Evolutionary conservation across 257 asterid genomes (phyloP), one percentile per base, ranked within the genome.

Genomic region (Lithospermum erythrorhizon): DNA sequence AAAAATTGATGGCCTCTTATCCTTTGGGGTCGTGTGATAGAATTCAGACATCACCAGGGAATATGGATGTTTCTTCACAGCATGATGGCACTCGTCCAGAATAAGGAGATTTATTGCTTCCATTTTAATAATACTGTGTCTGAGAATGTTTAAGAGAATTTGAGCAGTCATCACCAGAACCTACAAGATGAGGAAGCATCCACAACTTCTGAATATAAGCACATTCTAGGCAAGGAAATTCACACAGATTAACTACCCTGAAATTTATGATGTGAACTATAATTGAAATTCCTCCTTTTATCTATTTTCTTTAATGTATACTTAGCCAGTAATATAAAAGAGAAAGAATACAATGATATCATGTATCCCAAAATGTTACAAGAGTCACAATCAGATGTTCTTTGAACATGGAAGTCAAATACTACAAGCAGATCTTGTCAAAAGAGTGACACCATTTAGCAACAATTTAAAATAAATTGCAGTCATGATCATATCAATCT

Each of bases 161-260:
- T 93, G 98, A 65, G 98, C 98, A 17, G 98, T 93, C 98, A 93
- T 93, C 80, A 93, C 98, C 72, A 93, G 77, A 70, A 93, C 97
- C 98, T 93, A 94, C 74, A 71, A 71, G 67, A 49, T 62, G 59
- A 65, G 71, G 69, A 68, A 56, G 23, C 57, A 57, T 47, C 20
- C 30, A 24, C 55, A 23, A 63, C 62, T 32, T 53, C 68, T 63
- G 62, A 75, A 55, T 70, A 59, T 51, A 52, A 61, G 27, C 17
- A 56, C 17, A 56, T 56, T 19, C 20, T 6, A 23, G 3, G 30
- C 59, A 55, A 24, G 1, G 6, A 19, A 17, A 18, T 52, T 18
- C 20, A 52, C 21, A 52, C 21, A 2, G 8, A 9, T 19, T 4
- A 16, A 16, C 56, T 52, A 6, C 56, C n/a, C 20, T 52, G 56